Base-by-base conservation (phyloP, 2,329 filamentous ascomycete genomes). In the Drechmeria coniospora region DNA sequence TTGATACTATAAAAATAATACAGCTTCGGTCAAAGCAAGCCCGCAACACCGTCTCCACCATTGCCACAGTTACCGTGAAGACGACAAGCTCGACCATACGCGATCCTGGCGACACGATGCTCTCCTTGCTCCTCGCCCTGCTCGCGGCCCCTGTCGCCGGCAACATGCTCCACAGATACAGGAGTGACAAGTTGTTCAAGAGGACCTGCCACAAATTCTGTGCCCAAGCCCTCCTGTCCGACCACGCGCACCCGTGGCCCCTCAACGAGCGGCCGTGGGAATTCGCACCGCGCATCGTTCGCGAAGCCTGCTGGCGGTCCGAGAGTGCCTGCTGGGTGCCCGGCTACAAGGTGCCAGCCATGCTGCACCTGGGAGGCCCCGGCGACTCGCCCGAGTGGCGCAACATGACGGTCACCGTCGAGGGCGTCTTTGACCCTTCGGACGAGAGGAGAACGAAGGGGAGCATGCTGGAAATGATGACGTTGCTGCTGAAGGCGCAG, bases 191-290 rank as follows among this genome's bases (percentile, higher is more conserved):
- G 2, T 11, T 5, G 8, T 19, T 24, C 22, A 25, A 24, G 26
- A 13, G 10, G 15, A 12, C 15, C 22, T 11, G n/a, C 15, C 13
- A 15, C 8, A 16, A 16, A 10, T 17, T 12, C 27, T 15, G 13
- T 16, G 16, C 15, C 20, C 14, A 15, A 17, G 12, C 28, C 10
- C 9, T 4, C 14, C 3, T 25, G 19, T 15, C 18, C 15, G 14
- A 22, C 28, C 19, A 19, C 11, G 13, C 11, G 14, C 15, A 26
- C 18, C n/a, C 22, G 16, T 27, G 30, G 25, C 21, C 23, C 22
- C 14, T 28, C n/a, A 17, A 19, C 30, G 23, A 32, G 8, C 60
- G 62, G 1, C 48, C 52, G 2, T 67, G 61, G 63, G 63, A 67
- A 30, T 66, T 65, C 24, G 48, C 54, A 24, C 57, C 57, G 0